A percentile compares a stretch with the other conserved stretches of the same genome.
phyloP scores from a whole-genome alignment of 306 rosid species.

The Inga oerstediana region DNA sequence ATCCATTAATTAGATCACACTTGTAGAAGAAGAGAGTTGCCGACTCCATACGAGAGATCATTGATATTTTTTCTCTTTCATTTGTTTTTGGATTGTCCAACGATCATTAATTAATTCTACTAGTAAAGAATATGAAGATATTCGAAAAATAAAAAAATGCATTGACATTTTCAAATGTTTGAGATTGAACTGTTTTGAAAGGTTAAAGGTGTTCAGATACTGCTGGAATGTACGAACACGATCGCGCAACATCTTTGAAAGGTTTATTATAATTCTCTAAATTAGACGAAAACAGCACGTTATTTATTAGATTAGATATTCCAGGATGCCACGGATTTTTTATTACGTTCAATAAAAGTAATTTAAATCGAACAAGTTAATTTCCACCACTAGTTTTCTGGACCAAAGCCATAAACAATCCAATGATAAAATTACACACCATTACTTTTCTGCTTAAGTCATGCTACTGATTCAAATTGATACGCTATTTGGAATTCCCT shows the following conservation, averaged over 20 bases:
- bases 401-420: not conserved
- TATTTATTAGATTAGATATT: too few relatives aligned
- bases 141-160: not conserved
- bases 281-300: too few relatives aligned
- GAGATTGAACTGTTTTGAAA: not conserved
- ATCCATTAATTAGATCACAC: not conserved
- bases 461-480: conserved; percentile 32
- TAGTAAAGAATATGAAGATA: not conserved
- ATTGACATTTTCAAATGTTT: not conserved
- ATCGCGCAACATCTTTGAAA: too few relatives aligned
- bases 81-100: too few relatives aligned
- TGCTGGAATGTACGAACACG: too few relatives aligned
- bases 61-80: too few relatives aligned
- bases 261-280: too few relatives aligned
- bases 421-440: not conserved
- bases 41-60: too few relatives aligned
- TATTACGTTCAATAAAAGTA: too few relatives aligned
- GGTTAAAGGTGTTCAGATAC: not conserved
- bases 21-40: not conserved
- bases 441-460: not conserved
- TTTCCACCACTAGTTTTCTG: not conserved
- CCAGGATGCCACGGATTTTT: too few relatives aligned
- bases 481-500: conserved; percentile 50
- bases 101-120: too few relatives aligned
- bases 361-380: too few relatives aligned